These are phyloP conservation scores for Limtongia smithiae DNA, from an alignment of 805 yeast genomes.

Conservation along the genomic window DNA sequence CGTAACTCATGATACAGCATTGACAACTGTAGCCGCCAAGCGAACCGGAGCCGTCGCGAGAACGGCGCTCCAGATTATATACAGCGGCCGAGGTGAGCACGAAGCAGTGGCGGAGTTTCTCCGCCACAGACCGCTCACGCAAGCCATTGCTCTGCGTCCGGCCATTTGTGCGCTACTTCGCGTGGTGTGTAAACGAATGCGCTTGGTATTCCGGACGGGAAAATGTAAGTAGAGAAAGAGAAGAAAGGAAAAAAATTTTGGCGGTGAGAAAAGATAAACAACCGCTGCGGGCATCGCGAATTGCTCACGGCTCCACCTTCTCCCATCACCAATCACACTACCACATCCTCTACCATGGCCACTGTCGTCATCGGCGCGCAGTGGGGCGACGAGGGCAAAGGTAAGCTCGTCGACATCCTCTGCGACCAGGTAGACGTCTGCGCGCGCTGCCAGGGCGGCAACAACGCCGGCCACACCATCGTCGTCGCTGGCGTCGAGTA, in stretches of 20 bases:
- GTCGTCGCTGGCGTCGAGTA: slow-evolving; percentile 84
- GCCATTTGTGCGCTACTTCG: slow-evolving; percentile 29
- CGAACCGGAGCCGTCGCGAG: slow-evolving; percentile 22
- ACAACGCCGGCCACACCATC: slow-evolving; percentile 98
- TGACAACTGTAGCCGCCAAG: slow-evolving; percentile 30
- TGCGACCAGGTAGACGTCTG: slow-evolving; percentile 96
- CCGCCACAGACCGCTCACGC: too few relatives aligned
- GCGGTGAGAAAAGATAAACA: background rate
- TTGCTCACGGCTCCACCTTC: background rate
- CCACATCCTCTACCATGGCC: slow-evolving; percentile 10
- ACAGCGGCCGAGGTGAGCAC: slow-evolving; percentile 20
- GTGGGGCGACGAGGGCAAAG: slow-evolving; percentile 99
- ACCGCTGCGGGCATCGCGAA: background rate
- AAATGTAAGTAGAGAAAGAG: slow-evolving; percentile 15
- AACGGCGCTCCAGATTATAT: slow-evolving; percentile 20
- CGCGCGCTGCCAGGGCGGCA: slow-evolving; percentile 96
- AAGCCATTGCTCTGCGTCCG: slow-evolving; percentile 21
- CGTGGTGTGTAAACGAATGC: too few relatives aligned
- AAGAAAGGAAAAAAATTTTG: background rate
- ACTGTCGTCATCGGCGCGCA: slow-evolving; percentile 96
- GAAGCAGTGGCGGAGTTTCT: too few relatives aligned
- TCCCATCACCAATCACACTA: background rate
- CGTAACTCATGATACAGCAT: too few relatives aligned
- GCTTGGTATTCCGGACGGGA: slow-evolving; percentile 30
- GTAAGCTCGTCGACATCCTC: slow-evolving; percentile 89